phyloP scores from a whole-genome alignment of 1,284 basidiomycete species.

The Hemileia vastatrix region DNA sequence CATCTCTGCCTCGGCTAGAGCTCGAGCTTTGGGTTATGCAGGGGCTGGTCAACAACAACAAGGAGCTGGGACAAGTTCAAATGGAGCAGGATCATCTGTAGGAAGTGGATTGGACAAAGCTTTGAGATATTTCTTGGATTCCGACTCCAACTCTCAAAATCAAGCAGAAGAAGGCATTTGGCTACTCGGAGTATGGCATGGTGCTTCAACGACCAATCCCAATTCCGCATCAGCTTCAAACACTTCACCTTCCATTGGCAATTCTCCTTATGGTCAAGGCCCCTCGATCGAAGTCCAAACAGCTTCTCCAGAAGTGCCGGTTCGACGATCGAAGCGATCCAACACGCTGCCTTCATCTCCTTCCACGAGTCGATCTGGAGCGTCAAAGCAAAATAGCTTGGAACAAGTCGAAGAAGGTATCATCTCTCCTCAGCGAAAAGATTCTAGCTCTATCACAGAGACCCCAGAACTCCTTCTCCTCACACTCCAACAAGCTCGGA shows the following conservation, averaged over 20 bases:
- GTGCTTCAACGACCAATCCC: neutral
- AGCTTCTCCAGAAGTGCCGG: neutral
- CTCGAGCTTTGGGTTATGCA: neutral
- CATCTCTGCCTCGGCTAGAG: neutral
- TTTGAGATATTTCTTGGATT: conserved; percentile 35
- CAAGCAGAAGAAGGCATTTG: conserved; percentile 31
- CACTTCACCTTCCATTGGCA: neutral
- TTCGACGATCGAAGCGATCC: neutral
- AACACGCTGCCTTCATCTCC: neutral
- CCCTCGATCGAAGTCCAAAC: neutral
- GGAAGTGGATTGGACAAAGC: conserved; percentile 33
- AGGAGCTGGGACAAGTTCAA: neutral
- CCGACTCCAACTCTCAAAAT: conserved; percentile 20
- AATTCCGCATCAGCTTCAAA: neutral
- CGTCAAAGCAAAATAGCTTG: neutral
- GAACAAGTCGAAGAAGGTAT: neutral
- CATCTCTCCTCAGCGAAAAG: neutral
- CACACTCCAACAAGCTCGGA: neutral
- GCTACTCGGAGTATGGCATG: conserved; percentile 38
- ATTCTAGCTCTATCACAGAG: neutral
- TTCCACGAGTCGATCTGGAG: neutral
- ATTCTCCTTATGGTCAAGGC: neutral
- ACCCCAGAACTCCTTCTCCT: neutral
- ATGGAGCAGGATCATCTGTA: neutral
- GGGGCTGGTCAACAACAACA: neutral